These are phyloP conservation scores for Fusarium robinianum DNA, from an alignment of 2,329 filamentous ascomycete genomes.

Conservation along the genomic window DNA sequence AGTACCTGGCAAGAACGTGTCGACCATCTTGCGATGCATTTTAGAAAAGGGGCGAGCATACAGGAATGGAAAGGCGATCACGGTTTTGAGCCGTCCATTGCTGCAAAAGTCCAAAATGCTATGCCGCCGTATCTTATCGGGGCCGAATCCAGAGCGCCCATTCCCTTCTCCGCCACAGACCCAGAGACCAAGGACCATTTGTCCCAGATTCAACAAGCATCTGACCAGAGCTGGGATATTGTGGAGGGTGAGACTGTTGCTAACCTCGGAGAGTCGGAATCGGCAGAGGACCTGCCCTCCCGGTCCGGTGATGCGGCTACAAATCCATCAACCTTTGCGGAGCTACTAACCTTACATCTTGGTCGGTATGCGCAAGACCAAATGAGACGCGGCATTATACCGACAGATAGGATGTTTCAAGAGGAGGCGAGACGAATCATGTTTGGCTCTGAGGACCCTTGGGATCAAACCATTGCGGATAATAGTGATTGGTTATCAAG, in stretches of 20 bases:
- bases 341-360: slow-evolving; percentile 25
- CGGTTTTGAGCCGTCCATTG: slow-evolving; percentile 31
- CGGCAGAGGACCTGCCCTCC: neutral
- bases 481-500: slow-evolving; percentile 35
- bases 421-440: slow-evolving; percentile 33
- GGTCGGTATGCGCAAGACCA: slow-evolving; percentile 31
- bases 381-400: slow-evolving; percentile 27
- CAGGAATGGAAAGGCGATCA: slow-evolving; percentile 38
- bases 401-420: slow-evolving; percentile 37
- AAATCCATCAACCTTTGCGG: slow-evolving; percentile 13
- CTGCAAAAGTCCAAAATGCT: slow-evolving; percentile 29
- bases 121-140: slow-evolving; percentile 37
- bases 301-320: neutral
- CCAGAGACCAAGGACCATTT: slow-evolving; percentile 29
- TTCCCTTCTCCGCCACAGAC: slow-evolving; percentile 38
- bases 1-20: slow-evolving; percentile 35
- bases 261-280: neutral
- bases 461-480: slow-evolving; percentile 38
- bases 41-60: slow-evolving; percentile 36
- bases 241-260: neutral
- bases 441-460: slow-evolving; percentile 31
- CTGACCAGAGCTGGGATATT: neutral
- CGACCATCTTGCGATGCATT: slow-evolving; percentile 39
- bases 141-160: slow-evolving; percentile 23
- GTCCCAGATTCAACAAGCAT: slow-evolving; percentile 17